These are phyloP conservation scores for Aegilops bicornis DNA, from an alignment of 176 grass and related monocot genomes.

Conservation along the genomic window DNA sequence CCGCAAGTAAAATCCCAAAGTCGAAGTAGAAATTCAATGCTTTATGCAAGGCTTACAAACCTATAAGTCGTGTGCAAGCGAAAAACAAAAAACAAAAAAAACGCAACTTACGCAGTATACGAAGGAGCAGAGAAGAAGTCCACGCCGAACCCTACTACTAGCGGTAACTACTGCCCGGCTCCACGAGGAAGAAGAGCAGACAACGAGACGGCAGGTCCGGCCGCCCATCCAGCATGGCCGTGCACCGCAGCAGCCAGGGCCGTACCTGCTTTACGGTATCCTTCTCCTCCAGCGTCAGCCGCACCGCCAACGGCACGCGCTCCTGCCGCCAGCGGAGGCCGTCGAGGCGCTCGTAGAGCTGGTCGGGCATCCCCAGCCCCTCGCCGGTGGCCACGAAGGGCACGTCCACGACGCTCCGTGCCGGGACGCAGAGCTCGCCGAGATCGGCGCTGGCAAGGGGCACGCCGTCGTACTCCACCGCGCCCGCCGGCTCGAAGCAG, in stretches of 20 bases:
- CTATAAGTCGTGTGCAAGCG: too few species aligned
- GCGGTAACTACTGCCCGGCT: not conserved
- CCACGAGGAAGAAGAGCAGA: not conserved
- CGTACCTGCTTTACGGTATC: not conserved
- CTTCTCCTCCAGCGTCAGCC: not conserved
- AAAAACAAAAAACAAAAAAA: too few species aligned
- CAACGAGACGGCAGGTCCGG: not conserved
- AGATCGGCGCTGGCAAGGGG: constrained; percentile 6
- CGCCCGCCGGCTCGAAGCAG: not conserved
- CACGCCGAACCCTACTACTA: not conserved
- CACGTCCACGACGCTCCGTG: not conserved
- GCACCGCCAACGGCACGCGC: not conserved
- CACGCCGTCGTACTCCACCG: constrained; percentile 20
- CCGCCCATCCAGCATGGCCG: not conserved
- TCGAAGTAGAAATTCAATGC: too few species aligned
- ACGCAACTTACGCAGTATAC: not conserved
- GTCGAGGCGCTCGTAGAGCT: not conserved
- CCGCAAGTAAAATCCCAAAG: too few species aligned
- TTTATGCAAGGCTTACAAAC: too few species aligned
- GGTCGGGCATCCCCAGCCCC: not conserved
- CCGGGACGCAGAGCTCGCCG: not conserved
- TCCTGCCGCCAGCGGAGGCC: not conserved
- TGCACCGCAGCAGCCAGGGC: constrained; percentile 2
- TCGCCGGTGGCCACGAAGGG: not conserved
- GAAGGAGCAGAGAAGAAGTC: not conserved